phyloP scores from a whole-genome alignment of 1,284 basidiomycete species.

The Leccinum variabile region DNA sequence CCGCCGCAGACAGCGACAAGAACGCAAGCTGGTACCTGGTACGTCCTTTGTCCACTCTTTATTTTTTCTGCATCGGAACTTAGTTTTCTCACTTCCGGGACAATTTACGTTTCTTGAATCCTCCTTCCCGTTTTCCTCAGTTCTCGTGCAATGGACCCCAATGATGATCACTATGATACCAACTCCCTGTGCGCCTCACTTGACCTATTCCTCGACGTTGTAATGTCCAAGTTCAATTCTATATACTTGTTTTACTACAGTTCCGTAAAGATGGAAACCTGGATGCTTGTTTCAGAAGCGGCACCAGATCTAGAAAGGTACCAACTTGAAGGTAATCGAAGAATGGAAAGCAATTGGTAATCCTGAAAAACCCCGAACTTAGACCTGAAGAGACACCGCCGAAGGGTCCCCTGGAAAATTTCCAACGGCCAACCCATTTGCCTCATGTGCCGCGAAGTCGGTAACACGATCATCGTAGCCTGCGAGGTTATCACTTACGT shows the following conservation, averaged over 20 bases:
- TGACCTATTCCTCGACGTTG: conserved; percentile 18
- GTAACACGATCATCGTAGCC: conserved; percentile 23
- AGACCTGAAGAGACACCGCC: conserved; percentile 30
- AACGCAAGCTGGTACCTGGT: conserved; percentile 9
- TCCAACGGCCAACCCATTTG: conserved; percentile 7
- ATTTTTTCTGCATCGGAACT: conserved; percentile 8
- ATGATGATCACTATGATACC: conserved; percentile 17
- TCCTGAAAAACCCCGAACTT: conserved; percentile 19
- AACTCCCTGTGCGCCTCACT: conserved; percentile 8
- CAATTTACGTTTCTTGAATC: conserved; percentile 19
- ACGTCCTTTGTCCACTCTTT: not conserved
- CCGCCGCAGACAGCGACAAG: conserved; percentile 16
- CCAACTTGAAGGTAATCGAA: conserved; percentile 21
- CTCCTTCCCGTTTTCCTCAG: conserved; percentile 7
- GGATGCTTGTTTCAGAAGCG: conserved; percentile 18
- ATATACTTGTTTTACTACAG: conserved; percentile 10
- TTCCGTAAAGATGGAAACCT: conserved; percentile 14
- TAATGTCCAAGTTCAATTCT: conserved; percentile 24
- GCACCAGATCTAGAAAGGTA: conserved; percentile 10
- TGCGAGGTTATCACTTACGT: conserved; percentile 33
- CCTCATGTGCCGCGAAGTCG: conserved; percentile 18
- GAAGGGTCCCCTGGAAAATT: conserved; percentile 20
- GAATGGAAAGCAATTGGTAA: conserved; percentile 23
- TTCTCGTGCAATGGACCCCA: conserved; percentile 25
- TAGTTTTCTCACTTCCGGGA: conserved; percentile 9